A percentile compares a stretch with the other conserved stretches of the same genome.
Conservation (phyloP, 495 filamentous ascomycete genomes). For the Hypomontagnella submonticulosa region DNA sequence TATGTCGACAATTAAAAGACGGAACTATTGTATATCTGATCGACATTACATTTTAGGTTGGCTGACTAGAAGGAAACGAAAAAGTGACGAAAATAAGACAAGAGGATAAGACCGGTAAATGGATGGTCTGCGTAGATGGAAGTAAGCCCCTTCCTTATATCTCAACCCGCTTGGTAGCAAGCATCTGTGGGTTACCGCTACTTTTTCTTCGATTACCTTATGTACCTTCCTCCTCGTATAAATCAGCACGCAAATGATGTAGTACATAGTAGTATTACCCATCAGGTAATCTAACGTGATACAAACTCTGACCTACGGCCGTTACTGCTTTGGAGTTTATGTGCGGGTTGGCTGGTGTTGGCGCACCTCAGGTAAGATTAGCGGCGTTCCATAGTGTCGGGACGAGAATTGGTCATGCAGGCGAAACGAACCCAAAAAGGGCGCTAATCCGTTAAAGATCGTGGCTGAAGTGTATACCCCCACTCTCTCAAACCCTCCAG, state of each 20-base stretch:
- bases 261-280: constrained; percentile 6
- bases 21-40: too few species aligned
- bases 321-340: constrained; percentile 25
- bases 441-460: constrained; percentile 21
- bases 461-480: constrained; percentile 11
- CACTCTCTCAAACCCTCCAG: too few species aligned
- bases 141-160: not conserved
- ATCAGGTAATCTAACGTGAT: constrained; percentile 29
- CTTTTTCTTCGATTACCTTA: constrained; percentile 17
- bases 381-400: constrained; percentile 33
- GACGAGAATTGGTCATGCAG: constrained; percentile 26
- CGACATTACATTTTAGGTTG: too few species aligned
- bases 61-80: too few species aligned
- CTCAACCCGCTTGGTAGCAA: constrained; percentile 22
- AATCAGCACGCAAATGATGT: constrained; percentile 9
- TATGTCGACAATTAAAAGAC: not conserved
- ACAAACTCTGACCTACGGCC: constrained; percentile 37
- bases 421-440: constrained; percentile 18
- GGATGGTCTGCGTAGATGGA: too few species aligned
- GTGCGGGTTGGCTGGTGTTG: constrained; percentile 6
- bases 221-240: constrained; percentile 19
- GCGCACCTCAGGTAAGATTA: constrained; percentile 31
- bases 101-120: too few species aligned
- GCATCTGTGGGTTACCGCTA: constrained; percentile 21
- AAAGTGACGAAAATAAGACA: too few species aligned